Base-by-base conservation (phyloP, 169 alveolate species). In the Plasmodium malariae region DNA sequence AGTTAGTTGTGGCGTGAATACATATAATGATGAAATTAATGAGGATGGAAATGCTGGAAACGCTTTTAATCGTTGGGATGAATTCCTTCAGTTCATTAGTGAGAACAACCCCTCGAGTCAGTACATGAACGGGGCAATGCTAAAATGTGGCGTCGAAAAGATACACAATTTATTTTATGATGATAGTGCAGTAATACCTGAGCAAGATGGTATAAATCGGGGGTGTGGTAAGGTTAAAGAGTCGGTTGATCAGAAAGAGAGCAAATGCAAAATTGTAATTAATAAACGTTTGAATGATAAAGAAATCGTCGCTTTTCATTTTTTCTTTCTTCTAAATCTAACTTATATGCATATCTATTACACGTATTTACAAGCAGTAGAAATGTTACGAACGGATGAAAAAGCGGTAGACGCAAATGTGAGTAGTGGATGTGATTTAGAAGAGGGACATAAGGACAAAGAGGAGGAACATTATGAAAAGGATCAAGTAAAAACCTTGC, bases 241-340 rank as follows among this genome's bases (percentile, higher is more conserved):
- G 11, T 3, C 11, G 32, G 32, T 30, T 12, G 55, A 34, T 0
- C 30, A 30, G 1, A 17, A 63, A 1, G 26, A 59, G 5, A 12
- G 28, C 4, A 28, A 19, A 7, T 17, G 37, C 17, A 34, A 34
- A 34, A 65, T 65, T 4, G 30, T 65, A 32, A 17, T 69, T 11
- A 69, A 69, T 45, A n/a, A 14, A 21, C 1, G 21, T 19, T 4
- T 43, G 3, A 7, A 69, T 6, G 19, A 69, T 12, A 43, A 69
- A 12, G 49, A 69, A 21, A 69, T 69, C 45, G 17, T 45, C 45
- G 3, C 17, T 43, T 69, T 43, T 45, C 24, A 69, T 45, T 43
- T 69, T 43, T 24, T 7, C 21, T 69, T 69, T 69, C 59, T 69
- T 45, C 30, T 69, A 3, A 2, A 28, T 45, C 5, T 69, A 11